Evolutionary conservation across 257 asterid species (phyloP).

Genomic region (Solanum corneliomulleri): DNA sequence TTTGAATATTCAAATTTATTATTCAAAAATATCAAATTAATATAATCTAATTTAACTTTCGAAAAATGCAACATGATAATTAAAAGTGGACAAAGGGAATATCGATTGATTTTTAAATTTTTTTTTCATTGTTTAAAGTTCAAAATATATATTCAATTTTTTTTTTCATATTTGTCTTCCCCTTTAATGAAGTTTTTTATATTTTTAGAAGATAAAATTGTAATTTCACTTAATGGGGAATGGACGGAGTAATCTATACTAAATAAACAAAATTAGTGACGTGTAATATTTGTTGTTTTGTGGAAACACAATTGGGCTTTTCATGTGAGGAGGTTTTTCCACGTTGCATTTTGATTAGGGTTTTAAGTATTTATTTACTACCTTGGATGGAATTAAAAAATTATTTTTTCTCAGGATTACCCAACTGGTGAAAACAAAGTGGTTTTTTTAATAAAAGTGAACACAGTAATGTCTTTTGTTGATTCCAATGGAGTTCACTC

Average conservation of each 20-base stretch:
- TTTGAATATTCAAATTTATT: background rate
- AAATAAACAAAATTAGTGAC: background rate
- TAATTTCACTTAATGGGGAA: background rate
- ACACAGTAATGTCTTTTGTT: background rate
- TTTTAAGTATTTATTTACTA: background rate
- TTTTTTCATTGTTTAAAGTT: background rate
- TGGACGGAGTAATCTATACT: no score
- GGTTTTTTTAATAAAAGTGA: background rate
- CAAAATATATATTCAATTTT: no score
- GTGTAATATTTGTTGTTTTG: background rate
- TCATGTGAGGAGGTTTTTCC: background rate
- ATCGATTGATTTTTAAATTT: no score
- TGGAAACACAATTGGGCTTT: background rate
- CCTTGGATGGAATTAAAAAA: background rate
- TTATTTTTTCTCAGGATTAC: background rate
- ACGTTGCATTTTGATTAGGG: background rate
- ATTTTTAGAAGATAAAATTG: no score
- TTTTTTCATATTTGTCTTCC: background rate
- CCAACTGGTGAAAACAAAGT: background rate
- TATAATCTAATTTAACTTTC: background rate
- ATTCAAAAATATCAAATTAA: no score
- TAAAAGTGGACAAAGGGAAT: no score
- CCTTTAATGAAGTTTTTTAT: no score
- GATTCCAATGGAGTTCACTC: slow-evolving; percentile 6
- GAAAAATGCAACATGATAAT: background rate